Conservation (phyloP, 345 rosid species). For the Populus tremula region DNA sequence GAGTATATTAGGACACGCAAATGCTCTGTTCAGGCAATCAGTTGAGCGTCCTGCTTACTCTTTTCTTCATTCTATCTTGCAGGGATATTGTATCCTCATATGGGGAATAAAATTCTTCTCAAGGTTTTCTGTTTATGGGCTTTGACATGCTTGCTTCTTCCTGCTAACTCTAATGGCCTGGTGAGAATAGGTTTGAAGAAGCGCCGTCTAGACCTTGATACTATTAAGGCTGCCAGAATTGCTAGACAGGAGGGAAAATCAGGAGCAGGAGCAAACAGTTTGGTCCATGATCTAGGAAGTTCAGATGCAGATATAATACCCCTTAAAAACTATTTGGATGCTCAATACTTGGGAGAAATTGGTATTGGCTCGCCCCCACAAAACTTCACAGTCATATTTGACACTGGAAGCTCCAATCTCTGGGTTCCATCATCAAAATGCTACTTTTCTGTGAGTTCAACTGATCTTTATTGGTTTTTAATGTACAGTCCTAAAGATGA, state of each 20-base stretch:
- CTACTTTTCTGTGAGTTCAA: slow-evolving; percentile 56
- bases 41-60: neutral
- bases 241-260: slow-evolving; percentile 27
- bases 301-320: slow-evolving; percentile 42
- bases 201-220: slow-evolving; percentile 42
- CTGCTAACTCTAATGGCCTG: slow-evolving; percentile 47
- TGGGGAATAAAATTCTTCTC: slow-evolving; percentile 33
- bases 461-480: neutral
- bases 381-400: slow-evolving; percentile 69
- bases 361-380: slow-evolving; percentile 76
- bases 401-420: slow-evolving; percentile 82
- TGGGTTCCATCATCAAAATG: slow-evolving; percentile 88
- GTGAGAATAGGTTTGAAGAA: slow-evolving; percentile 63
- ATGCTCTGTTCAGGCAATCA: neutral
- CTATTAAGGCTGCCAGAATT: slow-evolving; percentile 39
- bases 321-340: slow-evolving; percentile 67
- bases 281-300: slow-evolving; percentile 6
- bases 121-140: slow-evolving; percentile 42
- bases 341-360: slow-evolving; percentile 74
- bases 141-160: slow-evolving; percentile 41
- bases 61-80: slow-evolving; percentile 6
- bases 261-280: slow-evolving; percentile 9
- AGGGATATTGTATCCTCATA: slow-evolving; percentile 27
- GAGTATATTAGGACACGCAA: neutral
- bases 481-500: neutral